phyloP scores from a whole-genome alignment of 2,329 filamentous ascomycete species.

The Ceratocystis alfenasii region DNA sequence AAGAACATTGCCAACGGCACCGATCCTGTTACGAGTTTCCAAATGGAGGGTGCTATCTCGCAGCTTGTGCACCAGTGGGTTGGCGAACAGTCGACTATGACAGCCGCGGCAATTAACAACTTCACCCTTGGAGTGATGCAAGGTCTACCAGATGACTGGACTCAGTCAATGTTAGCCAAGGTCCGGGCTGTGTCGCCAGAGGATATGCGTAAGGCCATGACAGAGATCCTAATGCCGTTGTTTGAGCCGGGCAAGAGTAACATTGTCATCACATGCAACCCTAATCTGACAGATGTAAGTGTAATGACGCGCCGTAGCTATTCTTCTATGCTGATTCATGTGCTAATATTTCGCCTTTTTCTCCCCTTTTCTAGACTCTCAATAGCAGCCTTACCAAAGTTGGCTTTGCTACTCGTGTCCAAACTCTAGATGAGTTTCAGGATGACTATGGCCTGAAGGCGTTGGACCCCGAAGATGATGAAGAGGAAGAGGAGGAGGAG shows the following conservation, averaged over 20 bases:
- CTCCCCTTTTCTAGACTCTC: constrained; percentile 45
- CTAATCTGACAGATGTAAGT: constrained; percentile 71
- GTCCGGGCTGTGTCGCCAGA: constrained; percentile 65
- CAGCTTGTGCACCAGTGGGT: constrained; percentile 78
- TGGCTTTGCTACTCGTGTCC: constrained; percentile 68
- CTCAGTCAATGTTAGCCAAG: constrained; percentile 59
- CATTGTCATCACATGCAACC: constrained; percentile 76
- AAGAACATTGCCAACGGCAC: constrained; percentile 60
- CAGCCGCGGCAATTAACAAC: constrained; percentile 66
- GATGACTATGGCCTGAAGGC: constrained; percentile 76
- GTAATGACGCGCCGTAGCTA: background rate
- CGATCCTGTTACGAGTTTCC: constrained; percentile 61
- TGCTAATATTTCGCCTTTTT: constrained; percentile 8
- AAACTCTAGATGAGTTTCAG: constrained; percentile 66
- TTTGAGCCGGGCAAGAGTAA: constrained; percentile 75
- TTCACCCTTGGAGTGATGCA: constrained; percentile 73
- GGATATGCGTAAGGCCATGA: constrained; percentile 64
- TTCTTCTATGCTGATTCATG: constrained; percentile 5
- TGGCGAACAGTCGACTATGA: constrained; percentile 78
- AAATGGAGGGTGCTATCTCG: constrained; percentile 82
- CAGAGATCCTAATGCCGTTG: constrained; percentile 61
- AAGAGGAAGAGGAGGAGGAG: constrained; percentile 46
- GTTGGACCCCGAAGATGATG: constrained; percentile 47
- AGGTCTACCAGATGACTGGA: constrained; percentile 64
- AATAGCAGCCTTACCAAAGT: constrained; percentile 59